phyloP scores from a whole-genome alignment of 345 rosid species.

The Moricandia arvensis region DNA sequence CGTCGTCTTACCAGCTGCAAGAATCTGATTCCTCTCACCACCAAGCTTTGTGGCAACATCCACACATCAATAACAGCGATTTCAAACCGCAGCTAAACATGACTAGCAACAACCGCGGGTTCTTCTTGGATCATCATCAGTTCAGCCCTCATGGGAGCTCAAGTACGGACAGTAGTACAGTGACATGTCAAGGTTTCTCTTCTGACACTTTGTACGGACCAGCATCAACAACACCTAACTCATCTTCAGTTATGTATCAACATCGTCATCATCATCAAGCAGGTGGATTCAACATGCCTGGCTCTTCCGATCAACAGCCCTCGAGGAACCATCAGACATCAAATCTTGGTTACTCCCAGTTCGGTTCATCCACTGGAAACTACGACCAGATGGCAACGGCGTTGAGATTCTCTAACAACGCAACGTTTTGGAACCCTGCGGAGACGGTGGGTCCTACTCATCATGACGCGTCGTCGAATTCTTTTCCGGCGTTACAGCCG shows the following conservation, averaged over 20 bases:
- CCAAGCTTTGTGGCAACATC: conserved; percentile 47
- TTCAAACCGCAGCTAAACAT: conserved; percentile 33
- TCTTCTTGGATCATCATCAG: conserved; percentile 64
- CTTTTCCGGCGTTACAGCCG: conserved; percentile 63
- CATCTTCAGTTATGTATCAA: conserved; percentile 46
- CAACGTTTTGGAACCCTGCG: conserved; percentile 77
- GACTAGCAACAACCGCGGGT: conserved; percentile 39
- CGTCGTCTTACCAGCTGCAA: conserved; percentile 34
- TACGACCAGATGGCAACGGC: conserved; percentile 36
- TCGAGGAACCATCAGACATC: conserved; percentile 33
- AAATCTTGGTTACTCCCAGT: conserved; percentile 27
- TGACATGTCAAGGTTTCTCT: conserved; percentile 57
- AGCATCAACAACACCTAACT: conserved; percentile 44
- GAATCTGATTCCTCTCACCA: conserved; percentile 39
- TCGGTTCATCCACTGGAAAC: conserved; percentile 12
- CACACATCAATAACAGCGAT: conserved; percentile 41
- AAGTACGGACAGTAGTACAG: conserved; percentile 52
- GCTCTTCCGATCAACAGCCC: conserved; percentile 47
- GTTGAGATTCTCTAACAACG: conserved; percentile 83
- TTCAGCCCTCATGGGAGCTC: conserved; percentile 68
- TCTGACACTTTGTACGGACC: conserved; percentile 53
- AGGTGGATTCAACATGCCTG: conserved; percentile 21
- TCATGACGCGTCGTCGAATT: conserved; percentile 56
- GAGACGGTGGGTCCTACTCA: conserved; percentile 46
- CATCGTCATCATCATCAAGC: conserved; percentile 4